These are phyloP conservation scores for Paramyrothecium roridum DNA, from an alignment of 2,329 filamentous ascomycete genomes.

Conservation along the genomic window DNA sequence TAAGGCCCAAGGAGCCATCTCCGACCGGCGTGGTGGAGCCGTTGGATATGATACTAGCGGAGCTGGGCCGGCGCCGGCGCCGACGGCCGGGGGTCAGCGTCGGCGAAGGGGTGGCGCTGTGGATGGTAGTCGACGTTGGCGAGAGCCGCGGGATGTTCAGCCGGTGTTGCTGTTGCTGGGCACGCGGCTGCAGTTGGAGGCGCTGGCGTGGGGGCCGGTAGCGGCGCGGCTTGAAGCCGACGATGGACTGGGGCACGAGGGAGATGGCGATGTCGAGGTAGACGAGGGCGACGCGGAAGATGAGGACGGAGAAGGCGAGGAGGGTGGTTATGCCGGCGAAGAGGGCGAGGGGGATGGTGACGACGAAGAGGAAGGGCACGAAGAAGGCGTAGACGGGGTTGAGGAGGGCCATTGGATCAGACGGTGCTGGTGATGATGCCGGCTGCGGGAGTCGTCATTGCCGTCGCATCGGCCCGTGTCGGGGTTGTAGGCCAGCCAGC, in stretches of 20 bases:
- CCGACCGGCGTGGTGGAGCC: slow-evolving; percentile 29
- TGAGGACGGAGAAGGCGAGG: slow-evolving; percentile 58
- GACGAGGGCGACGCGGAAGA: slow-evolving; percentile 57
- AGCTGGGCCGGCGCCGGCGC: slow-evolving; percentile 31
- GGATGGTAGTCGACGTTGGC: slow-evolving; percentile 8
- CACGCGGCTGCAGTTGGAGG: slow-evolving; percentile 6
- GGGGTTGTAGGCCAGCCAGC: neutral
- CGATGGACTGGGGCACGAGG: slow-evolving; percentile 53
- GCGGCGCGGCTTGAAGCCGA: slow-evolving; percentile 30
- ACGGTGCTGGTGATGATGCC: slow-evolving; percentile 3
- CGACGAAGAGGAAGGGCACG: slow-evolving; percentile 59
- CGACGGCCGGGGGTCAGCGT: slow-evolving; percentile 19
- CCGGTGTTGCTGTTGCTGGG: slow-evolving; percentile 1
- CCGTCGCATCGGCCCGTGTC: neutral
- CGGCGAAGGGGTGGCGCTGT: slow-evolving; percentile 13
- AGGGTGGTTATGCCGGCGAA: slow-evolving; percentile 62
- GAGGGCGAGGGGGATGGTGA: slow-evolving; percentile 61
- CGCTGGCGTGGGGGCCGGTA: slow-evolving; percentile 13
- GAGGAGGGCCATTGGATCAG: slow-evolving; percentile 45
- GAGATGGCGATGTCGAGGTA: slow-evolving; percentile 62
- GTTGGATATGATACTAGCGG: slow-evolving; percentile 23
- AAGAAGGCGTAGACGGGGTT: slow-evolving; percentile 54
- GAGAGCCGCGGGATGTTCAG: neutral
- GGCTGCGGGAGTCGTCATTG: neutral
- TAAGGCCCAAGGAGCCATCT: slow-evolving; percentile 35